Conservation (phyloP, 768 basidiomycete species). For the Lactifluus subvellereus region DNA sequence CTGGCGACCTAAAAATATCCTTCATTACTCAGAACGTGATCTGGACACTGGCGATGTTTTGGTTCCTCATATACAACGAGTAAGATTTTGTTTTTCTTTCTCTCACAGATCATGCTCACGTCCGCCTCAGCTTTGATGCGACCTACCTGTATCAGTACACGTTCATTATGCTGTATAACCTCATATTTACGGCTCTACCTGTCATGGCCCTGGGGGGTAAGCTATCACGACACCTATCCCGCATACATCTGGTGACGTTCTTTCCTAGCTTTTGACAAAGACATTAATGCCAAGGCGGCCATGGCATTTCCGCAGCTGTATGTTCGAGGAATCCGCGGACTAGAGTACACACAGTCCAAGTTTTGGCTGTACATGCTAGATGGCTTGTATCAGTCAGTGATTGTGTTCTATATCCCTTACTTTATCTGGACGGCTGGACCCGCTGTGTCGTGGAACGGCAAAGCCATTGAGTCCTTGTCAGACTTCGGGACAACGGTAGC, state of each 20-base stretch:
- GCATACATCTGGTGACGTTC: conserved; percentile 3
- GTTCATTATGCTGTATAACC: conserved; percentile 86
- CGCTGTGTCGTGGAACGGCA: conserved; percentile 71
- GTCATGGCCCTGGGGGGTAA: conserved; percentile 85
- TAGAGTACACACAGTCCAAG: conserved; percentile 86
- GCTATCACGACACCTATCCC: conserved; percentile 22
- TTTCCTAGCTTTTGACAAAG: conserved; percentile 82
- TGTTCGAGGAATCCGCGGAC: conserved; percentile 84
- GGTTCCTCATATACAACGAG: conserved; percentile 89
- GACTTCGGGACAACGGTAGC: conserved; percentile 93
- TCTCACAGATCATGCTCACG: conserved; percentile 20
- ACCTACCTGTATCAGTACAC: conserved; percentile 95
- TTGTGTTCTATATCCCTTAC: conserved; percentile 85
- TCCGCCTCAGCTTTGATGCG: conserved; percentile 68
- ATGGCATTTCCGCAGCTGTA: conserved; percentile 96
- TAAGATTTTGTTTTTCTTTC: conserved; percentile 32
- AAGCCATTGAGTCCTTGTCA: conserved; percentile 66
- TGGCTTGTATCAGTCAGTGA: conserved; percentile 86
- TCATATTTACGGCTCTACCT: conserved; percentile 90
- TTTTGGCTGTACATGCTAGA: conserved; percentile 97
- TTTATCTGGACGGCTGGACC: conserved; percentile 61
- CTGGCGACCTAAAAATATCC: conserved; percentile 12
- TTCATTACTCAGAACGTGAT: conserved; percentile 62
- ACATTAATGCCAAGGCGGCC: conserved; percentile 83
- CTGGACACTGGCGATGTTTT: conserved; percentile 92